phyloP scores from a whole-genome alignment of 2,329 filamentous ascomycete species.

The Alternaria arborescens region DNA sequence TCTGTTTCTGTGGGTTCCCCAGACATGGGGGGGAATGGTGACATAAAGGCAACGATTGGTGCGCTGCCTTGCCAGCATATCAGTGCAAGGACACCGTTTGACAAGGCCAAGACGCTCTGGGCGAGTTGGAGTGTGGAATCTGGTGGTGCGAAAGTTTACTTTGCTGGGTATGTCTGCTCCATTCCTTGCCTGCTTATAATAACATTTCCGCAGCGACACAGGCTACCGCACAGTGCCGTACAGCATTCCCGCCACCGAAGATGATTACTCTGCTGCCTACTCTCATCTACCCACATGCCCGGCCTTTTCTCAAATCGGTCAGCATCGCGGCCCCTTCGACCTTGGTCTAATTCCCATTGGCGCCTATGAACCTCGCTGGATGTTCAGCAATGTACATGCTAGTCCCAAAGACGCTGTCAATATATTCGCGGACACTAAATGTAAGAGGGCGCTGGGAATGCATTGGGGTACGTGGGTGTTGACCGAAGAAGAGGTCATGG shows the following conservation, averaged over 20 bases:
- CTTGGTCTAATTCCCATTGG: conserved; percentile 93
- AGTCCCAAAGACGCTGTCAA: conserved; percentile 88
- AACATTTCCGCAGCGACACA: conserved; percentile 72
- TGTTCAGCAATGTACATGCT: conserved; percentile 85
- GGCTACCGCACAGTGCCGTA: conserved; percentile 83
- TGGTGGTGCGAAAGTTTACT: conserved; percentile 81
- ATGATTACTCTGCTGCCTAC: conserved; percentile 76
- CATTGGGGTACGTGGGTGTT: conserved; percentile 92
- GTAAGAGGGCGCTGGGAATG: conserved; percentile 80
- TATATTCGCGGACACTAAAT: conserved; percentile 86
- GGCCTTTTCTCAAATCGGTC: conserved; percentile 84
- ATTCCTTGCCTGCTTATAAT: background rate
- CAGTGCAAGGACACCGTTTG: conserved; percentile 72
- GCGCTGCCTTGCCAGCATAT: conserved; percentile 88
- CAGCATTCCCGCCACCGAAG: conserved; percentile 64
- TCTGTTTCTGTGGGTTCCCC: conserved; percentile 15
- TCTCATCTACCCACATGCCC: conserved; percentile 74
- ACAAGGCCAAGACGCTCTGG: conserved; percentile 83
- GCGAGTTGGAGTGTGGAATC: conserved; percentile 83
- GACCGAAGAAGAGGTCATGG: conserved; percentile 83
- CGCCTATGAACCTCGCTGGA: conserved; percentile 76
- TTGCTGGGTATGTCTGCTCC: conserved; percentile 65
- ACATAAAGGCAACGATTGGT: conserved; percentile 74
- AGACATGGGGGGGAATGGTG: background rate
- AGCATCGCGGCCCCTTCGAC: conserved; percentile 83